Conservation (phyloP, 129 eudicot genomes). For the Tagetes patula region DNA sequence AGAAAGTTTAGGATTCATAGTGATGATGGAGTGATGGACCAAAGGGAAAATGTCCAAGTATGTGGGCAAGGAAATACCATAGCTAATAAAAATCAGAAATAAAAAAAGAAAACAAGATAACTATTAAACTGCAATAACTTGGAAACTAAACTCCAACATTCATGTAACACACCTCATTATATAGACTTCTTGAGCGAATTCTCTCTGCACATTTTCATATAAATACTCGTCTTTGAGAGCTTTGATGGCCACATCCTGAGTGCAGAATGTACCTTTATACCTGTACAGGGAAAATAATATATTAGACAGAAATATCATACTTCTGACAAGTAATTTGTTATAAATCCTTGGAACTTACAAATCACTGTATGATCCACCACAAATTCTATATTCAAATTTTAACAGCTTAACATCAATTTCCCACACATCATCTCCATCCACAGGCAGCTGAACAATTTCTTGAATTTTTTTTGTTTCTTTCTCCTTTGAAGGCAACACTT, state of each 20-base stretch:
- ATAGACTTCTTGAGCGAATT: slow-evolving; percentile 80
- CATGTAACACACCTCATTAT: slow-evolving; percentile 66
- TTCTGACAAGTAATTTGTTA: background rate
- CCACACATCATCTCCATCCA: slow-evolving; percentile 80
- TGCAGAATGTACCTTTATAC: slow-evolving; percentile 65
- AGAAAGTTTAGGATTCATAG: slow-evolving; percentile 23
- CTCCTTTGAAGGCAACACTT: slow-evolving; percentile 31
- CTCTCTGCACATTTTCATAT: slow-evolving; percentile 60
- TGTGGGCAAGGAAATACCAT: slow-evolving; percentile 12
- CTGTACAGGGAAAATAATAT: slow-evolving; percentile 35
- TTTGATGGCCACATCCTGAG: slow-evolving; percentile 95
- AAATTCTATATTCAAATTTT: slow-evolving; percentile 59
- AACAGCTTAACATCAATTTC: slow-evolving; percentile 69
- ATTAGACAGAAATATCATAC: slow-evolving; percentile 12
- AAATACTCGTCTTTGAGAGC: slow-evolving; percentile 61
- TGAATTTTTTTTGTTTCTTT: slow-evolving; percentile 32
- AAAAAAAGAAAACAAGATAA: background rate
- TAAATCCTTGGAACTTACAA: slow-evolving; percentile 49
- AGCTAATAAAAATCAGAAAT: background rate
- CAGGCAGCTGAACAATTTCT: slow-evolving; percentile 43
- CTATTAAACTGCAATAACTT: background rate
- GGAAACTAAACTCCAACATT: background rate
- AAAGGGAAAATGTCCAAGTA: background rate
- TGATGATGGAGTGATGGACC: slow-evolving; percentile 23
- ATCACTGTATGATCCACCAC: slow-evolving; percentile 71